Conservation (phyloP, 768 basidiomycete genomes). For the Suillus spraguei region DNA sequence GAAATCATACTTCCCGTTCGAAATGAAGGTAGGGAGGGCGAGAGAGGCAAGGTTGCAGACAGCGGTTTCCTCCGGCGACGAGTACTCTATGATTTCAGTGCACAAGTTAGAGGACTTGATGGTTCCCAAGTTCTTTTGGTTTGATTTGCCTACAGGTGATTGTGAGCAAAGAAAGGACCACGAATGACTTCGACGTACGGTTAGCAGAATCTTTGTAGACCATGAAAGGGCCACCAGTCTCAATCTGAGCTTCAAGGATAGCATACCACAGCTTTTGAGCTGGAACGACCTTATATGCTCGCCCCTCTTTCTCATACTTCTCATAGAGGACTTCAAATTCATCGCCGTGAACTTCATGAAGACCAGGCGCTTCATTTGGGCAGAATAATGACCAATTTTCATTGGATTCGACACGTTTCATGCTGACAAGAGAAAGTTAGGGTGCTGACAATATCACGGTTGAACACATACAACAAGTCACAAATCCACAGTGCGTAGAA, state of each 20-base stretch:
- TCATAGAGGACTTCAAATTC: slow-evolving; percentile 89
- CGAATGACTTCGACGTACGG: slow-evolving; percentile 47
- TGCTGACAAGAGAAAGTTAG: slow-evolving; percentile 47
- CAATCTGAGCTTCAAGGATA: slow-evolving; percentile 94
- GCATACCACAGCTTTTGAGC: slow-evolving; percentile 99
- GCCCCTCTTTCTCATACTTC: slow-evolving; percentile 88
- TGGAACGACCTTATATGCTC: slow-evolving; percentile 79
- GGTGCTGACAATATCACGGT: too few species aligned
- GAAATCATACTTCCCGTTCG: slow-evolving; percentile 87
- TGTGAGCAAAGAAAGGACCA: slow-evolving; percentile 6
- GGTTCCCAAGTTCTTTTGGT: slow-evolving; percentile 97
- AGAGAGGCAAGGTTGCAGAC: slow-evolving; percentile 99
- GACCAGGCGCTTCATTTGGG: slow-evolving; percentile 91
- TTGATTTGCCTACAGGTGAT: slow-evolving; percentile 78
- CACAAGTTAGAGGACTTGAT: slow-evolving; percentile 99
- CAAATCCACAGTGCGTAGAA: slow-evolving; percentile 99
- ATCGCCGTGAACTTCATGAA: slow-evolving; percentile 86
- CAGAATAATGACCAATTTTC: slow-evolving; percentile 97
- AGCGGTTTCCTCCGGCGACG: slow-evolving; percentile 94
- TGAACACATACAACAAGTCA: slow-evolving; percentile 80
- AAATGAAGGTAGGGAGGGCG: slow-evolving; percentile 90
- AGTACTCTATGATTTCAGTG: slow-evolving; percentile 99
- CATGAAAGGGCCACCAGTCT: slow-evolving; percentile 99
- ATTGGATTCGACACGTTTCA: slow-evolving; percentile 93
- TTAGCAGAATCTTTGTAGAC: slow-evolving; percentile 97